Conservation (phyloP, 139 green algal species). For the Pleodorina starrii region DNA sequence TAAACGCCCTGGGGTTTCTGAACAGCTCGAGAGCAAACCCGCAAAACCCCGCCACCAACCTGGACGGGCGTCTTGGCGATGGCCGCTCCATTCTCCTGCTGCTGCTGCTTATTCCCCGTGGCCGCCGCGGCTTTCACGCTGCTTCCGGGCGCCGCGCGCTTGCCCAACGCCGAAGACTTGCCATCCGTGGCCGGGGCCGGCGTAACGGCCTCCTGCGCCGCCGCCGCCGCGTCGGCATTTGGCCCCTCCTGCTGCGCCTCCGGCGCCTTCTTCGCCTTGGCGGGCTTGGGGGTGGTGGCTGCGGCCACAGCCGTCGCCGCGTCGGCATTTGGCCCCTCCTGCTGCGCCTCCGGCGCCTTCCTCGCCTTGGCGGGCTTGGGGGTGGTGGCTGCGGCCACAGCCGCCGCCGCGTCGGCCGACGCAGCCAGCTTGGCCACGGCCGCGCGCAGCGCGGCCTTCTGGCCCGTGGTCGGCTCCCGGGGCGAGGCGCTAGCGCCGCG, state of each 20-base stretch:
- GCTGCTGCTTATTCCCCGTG: background rate
- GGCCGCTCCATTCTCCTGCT: background rate
- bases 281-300: background rate
- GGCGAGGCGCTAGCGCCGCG: background rate
- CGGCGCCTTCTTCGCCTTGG: background rate
- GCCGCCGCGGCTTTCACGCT: background rate
- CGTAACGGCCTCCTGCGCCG: too few relatives aligned
- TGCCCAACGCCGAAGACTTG: slow-evolving; percentile 20
- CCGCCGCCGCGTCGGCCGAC: background rate
- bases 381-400: background rate
- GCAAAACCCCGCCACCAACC: background rate
- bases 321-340: background rate
- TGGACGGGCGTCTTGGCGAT: background rate
- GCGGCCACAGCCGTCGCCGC: background rate
- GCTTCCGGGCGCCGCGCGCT: slow-evolving; percentile 2
- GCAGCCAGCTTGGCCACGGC: background rate
- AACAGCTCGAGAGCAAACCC: background rate
- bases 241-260: background rate
- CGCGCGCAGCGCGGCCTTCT: slow-evolving; percentile 38
- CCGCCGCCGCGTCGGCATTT: too few relatives aligned
- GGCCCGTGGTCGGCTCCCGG: slow-evolving; percentile 38
- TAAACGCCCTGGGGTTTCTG: background rate
- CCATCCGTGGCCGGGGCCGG: background rate
- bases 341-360: background rate
- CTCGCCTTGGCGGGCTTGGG: background rate